Conservation (phyloP, 768 basidiomycete genomes). For the Auriscalpium vulgare region DNA sequence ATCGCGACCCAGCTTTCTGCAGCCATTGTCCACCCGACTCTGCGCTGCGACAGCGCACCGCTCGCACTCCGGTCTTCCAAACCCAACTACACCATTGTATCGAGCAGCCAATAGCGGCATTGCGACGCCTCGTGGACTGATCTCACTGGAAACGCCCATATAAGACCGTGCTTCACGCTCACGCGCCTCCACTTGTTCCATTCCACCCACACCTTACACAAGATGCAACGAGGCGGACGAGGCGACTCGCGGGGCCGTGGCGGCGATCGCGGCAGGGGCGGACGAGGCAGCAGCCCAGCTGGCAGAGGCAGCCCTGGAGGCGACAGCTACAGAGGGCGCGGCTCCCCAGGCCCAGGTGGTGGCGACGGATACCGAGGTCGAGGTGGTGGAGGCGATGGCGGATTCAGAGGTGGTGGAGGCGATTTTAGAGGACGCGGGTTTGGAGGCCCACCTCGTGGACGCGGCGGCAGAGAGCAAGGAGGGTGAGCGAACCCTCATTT, state of each 20-base stretch:
- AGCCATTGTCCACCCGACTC: too few species aligned
- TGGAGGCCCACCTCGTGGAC: slow-evolving; percentile 13
- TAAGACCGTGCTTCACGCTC: too few species aligned
- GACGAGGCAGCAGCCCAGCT: slow-evolving; percentile 14
- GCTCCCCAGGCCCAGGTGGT: slow-evolving; percentile 14
- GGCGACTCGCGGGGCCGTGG: slow-evolving; percentile 16
- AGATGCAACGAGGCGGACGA: slow-evolving; percentile 18
- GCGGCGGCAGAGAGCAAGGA: slow-evolving; percentile 27
- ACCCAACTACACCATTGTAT: too few species aligned
- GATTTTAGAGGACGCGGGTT: slow-evolving; percentile 13
- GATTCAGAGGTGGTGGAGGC: slow-evolving; percentile 19
- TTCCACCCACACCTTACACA: neutral
- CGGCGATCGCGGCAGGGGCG: slow-evolving; percentile 13
- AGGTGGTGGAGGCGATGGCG: slow-evolving; percentile 6
- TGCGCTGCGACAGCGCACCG: too few species aligned
- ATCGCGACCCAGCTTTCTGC: too few species aligned
- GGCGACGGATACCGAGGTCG: slow-evolving; percentile 20
- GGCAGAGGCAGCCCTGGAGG: slow-evolving; percentile 16
- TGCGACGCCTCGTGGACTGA: too few species aligned
- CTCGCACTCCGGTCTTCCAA: too few species aligned
- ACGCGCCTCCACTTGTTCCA: too few species aligned
- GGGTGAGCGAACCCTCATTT: slow-evolving; percentile 27
- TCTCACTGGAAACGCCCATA: too few species aligned
- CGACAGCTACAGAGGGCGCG: slow-evolving; percentile 11
- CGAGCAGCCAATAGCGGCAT: too few species aligned